phyloP scores from a whole-genome alignment of 305 asterid genomes.

The Plantago rigida region DNA sequence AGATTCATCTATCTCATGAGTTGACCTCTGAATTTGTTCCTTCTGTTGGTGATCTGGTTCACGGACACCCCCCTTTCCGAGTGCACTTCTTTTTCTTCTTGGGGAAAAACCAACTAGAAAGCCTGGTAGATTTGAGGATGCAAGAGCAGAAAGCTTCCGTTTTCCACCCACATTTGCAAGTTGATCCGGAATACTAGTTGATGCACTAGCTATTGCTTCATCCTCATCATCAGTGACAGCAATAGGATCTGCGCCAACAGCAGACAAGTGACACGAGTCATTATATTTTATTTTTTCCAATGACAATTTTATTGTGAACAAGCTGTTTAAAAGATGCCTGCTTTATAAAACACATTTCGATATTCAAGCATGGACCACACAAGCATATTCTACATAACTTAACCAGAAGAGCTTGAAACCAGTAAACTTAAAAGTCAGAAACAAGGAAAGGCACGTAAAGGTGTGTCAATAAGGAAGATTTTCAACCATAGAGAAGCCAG shows the following conservation, averaged over 20 bases:
- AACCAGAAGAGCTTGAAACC: background rate
- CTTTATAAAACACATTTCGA: background rate
- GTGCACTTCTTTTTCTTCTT: conserved; percentile 5
- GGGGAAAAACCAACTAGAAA: background rate
- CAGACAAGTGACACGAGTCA: background rate
- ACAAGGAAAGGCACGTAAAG: background rate
- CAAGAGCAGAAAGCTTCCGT: background rate
- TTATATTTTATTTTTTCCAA: background rate
- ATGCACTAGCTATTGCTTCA: conserved; percentile 14
- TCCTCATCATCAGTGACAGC: conserved; percentile 17
- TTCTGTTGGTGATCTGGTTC: background rate
- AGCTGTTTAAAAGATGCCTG: background rate
- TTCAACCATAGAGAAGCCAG: background rate
- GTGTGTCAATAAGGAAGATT: background rate
- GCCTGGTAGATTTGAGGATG: background rate
- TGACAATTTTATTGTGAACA: background rate
- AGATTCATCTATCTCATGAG: background rate
- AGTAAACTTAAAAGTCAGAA: background rate
- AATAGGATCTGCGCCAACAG: conserved; percentile 1
- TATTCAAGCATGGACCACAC: background rate
- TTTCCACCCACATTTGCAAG: background rate
- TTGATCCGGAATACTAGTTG: background rate
- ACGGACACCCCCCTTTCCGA: background rate
- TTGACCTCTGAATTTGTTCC: background rate
- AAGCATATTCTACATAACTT: background rate